Evolutionary conservation across 164 flowering plant genomes (phyloP).

Genomic region (Macadamia integrifolia): DNA sequence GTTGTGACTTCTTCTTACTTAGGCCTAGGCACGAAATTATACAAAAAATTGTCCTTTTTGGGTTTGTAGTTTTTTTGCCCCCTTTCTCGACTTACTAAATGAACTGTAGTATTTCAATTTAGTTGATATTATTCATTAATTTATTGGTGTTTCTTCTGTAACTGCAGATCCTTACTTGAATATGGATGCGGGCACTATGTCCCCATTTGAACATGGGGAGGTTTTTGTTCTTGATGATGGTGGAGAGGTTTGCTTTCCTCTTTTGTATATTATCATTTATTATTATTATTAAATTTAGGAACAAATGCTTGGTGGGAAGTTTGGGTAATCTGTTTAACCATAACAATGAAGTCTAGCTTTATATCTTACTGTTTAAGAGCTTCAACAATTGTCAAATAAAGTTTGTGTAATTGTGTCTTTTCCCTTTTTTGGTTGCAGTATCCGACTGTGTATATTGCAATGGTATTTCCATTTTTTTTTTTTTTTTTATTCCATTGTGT

Average conservation of each 20-base stretch:
- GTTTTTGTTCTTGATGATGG: constrained; percentile 98
- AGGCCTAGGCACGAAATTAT: neutral
- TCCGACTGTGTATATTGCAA: neutral
- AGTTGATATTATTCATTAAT: no score
- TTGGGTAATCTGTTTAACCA: neutral
- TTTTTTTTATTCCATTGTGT: neutral
- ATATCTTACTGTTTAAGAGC: neutral
- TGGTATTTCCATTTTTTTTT: no score
- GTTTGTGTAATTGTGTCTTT: neutral
- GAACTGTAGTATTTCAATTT: neutral
- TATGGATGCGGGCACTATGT: constrained; percentile 98
- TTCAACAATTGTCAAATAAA: neutral
- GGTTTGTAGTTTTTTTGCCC: no score
- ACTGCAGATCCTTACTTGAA: constrained; percentile 92
- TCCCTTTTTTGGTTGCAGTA: neutral
- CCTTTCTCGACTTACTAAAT: no score
- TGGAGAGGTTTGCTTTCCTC: constrained; percentile 63
- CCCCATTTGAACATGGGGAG: constrained; percentile 98
- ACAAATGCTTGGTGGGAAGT: no score
- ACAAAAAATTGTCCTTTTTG: no score
- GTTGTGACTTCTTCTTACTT: no score
- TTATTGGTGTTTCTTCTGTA: neutral
- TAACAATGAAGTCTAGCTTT: neutral
- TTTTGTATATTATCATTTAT: neutral
- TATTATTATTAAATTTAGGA: neutral